A percentile compares a stretch with the other conserved stretches of the same genome.
Conservation (phyloP, 129 eudicot species). For the Flaveria bidentis region DNA sequence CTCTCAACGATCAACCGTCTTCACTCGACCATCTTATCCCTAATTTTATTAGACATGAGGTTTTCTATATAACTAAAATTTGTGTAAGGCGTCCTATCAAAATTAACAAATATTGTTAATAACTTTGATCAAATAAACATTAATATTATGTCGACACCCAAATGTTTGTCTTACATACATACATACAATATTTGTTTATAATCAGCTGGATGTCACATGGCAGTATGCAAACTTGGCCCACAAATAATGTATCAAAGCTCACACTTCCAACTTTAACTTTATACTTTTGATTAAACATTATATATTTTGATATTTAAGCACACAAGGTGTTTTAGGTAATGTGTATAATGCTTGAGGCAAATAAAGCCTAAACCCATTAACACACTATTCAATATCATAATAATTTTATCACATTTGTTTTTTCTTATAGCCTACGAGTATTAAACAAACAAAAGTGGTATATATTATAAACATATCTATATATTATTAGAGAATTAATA, state of each 20-base stretch:
- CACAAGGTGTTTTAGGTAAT: constrained; percentile 14
- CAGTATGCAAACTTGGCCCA: constrained; percentile 35
- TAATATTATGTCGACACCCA: neutral
- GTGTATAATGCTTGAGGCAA: constrained; percentile 21
- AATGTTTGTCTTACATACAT: neutral
- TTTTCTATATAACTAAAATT: neutral
- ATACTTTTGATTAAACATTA: constrained; percentile 13
- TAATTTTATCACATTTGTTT: neutral
- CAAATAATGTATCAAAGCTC: constrained; percentile 36
- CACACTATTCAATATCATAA: neutral
- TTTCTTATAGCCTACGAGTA: no score
- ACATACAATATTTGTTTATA: neutral
- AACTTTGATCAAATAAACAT: neutral
- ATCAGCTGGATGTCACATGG: constrained; percentile 43
- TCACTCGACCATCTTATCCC: neutral
- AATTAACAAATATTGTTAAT: no score
- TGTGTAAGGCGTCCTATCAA: neutral
- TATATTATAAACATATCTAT: no score
- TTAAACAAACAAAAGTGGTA: no score
- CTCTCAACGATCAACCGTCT: neutral
- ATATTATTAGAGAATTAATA: no score
- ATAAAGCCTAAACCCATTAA: constrained; percentile 8
- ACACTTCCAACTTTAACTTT: constrained; percentile 24
- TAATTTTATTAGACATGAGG: neutral
- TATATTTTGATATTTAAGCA: neutral